Conservation (phyloP, 441 rosid species). For the Corymbia calophylla region DNA sequence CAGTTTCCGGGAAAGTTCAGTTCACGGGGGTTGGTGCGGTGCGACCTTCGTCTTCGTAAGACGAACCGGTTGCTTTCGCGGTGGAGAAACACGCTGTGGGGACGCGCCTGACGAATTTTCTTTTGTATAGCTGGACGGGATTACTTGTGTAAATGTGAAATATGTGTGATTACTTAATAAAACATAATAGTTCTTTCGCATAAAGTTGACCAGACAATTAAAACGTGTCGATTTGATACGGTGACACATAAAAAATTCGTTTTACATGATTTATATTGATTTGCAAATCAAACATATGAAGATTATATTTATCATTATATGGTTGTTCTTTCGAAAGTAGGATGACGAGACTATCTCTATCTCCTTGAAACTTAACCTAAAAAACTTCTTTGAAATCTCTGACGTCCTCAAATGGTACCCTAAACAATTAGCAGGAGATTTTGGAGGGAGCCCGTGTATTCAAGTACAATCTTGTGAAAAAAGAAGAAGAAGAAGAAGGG, state of each 20-base stretch:
- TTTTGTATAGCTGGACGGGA: background rate
- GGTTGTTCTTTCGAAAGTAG: background rate
- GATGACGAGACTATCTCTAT: background rate
- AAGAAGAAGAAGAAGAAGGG: background rate
- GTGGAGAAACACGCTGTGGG: background rate
- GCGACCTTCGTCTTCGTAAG: background rate
- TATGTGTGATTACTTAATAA: background rate
- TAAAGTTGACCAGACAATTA: background rate
- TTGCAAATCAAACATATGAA: too few relatives aligned
- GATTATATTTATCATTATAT: background rate
- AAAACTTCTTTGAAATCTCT: background rate
- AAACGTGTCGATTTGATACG: background rate
- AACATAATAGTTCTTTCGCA: background rate
- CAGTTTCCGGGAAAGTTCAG: background rate
- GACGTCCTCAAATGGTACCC: rapidly evolving
- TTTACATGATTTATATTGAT: rapidly evolving
- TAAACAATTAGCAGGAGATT: background rate
- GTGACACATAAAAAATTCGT: background rate
- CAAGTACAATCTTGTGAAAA: background rate
- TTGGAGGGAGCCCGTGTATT: background rate
- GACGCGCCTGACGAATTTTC: background rate
- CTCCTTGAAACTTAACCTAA: background rate
- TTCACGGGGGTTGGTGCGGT: background rate
- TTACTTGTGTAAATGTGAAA: background rate
- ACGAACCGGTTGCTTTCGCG: background rate